phyloP scores from a whole-genome alignment of 352 stramenopile species.

The Pilasporangium apinafurcum region DNA sequence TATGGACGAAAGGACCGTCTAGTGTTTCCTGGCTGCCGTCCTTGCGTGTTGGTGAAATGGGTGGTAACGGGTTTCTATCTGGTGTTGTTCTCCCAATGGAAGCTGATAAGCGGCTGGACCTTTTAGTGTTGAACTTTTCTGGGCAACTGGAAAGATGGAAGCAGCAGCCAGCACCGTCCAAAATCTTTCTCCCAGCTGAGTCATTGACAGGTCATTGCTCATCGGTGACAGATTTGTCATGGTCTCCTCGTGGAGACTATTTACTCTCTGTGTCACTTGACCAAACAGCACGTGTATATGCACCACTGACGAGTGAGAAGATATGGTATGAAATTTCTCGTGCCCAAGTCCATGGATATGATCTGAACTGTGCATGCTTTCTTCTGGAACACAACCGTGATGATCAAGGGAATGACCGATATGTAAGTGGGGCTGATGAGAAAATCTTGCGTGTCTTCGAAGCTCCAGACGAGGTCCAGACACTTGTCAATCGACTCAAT shows the following conservation, averaged over 20 bases:
- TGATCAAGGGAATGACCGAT: conserved; percentile 22
- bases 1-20: conserved; percentile 31
- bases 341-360: conserved; percentile 76
- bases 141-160: conserved; percentile 67
- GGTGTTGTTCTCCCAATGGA: conserved; percentile 22
- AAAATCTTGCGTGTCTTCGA: conserved; percentile 80
- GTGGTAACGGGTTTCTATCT: conserved; percentile 44
- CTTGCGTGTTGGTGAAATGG: conserved; percentile 50
- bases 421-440: conserved; percentile 76
- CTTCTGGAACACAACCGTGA: too few relatives aligned
- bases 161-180: conserved; percentile 38
- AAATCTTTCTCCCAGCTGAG: conserved; percentile 38
- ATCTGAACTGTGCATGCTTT: conserved; percentile 73
- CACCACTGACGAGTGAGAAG: conserved; percentile 6
- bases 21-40: conserved; percentile 32
- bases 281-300: conserved; percentile 59
- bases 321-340: conserved; percentile 66
- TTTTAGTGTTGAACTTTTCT: conserved; percentile 53
- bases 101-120: conserved; percentile 25
- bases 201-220: conserved; percentile 52
- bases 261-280: conserved; percentile 71
- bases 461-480: conserved; percentile 41
- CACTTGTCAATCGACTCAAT: conserved; percentile 19
- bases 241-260: conserved; percentile 51
- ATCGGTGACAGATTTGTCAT: conserved; percentile 59